Base-by-base conservation (phyloP, 2,329 filamentous ascomycete species). In the Juglanconis oblonga region DNA sequence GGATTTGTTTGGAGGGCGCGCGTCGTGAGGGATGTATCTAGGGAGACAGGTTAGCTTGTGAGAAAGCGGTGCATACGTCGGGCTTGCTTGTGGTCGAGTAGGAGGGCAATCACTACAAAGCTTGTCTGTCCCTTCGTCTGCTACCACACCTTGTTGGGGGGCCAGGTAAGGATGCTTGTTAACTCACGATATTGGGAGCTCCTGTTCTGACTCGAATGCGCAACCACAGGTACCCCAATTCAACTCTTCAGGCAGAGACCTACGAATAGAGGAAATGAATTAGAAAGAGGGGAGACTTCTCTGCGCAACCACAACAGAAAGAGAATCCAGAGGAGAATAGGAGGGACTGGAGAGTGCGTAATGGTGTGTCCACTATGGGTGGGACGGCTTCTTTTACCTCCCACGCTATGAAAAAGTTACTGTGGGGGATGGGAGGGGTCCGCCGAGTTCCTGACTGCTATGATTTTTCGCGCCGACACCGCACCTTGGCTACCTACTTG, bases 151-250 rank as follows among this genome's bases (percentile, higher is more conserved):
- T 45, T 11, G 24, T 24, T 31, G 42, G 49, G 45, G 14, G 10
- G 31, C 24, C 14, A 9, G 35, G n/a, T 31, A 29, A 40, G 32
- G 52, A 40, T 36, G 10, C 52, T 59, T 53, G 35, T 62, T 62
- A 57, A 63, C 61, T 63, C 61, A 63, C 61, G 44, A 52, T 60
- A 45, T 60, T 36, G 10, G 36, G 14, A 57, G 55, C 58, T 55
- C 51, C 51, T 44, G 51, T 44, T 52, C 58, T 63, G 58, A 63
- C 58, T 63, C 55, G 54, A 51, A 62, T 56, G 57, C 57, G 57
- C 50, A 63, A 24, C 54, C 33, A 52, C 56, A 32, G 48, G 45
- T 42, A 52, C 55, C 31, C 50, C 58, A 55, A 49, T 49, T 47
- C 36, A 55, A 38, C 50, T 52, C 51, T 55, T 51, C 33, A 61